phyloP scores from a whole-genome alignment of 2,329 filamentous ascomycete species.

The Diaporthe helianthi region DNA sequence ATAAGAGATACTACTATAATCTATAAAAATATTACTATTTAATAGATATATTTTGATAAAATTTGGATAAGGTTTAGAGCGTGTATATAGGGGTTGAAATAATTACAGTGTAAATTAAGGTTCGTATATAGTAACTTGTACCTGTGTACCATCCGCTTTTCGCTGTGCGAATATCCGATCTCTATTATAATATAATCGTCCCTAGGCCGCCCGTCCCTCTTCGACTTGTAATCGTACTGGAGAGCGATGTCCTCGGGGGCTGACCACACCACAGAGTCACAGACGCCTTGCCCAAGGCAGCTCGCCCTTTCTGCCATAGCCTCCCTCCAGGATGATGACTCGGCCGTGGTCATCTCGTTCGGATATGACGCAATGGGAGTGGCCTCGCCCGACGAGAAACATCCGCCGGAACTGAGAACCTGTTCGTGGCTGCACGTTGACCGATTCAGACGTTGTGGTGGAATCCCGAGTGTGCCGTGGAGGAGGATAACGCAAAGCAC shows the following conservation, averaged over 20 bases:
- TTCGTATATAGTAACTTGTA: too few species aligned
- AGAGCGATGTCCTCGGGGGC: background rate
- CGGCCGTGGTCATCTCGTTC: constrained; percentile 19
- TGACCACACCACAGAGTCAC: too few species aligned
- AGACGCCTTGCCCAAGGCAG: too few species aligned
- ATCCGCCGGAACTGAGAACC: background rate
- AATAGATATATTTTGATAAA: too few species aligned
- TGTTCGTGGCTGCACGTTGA: background rate
- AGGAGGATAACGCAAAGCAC: background rate
- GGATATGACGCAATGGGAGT: constrained; percentile 21
- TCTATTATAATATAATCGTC: too few species aligned
- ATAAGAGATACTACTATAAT: too few species aligned
- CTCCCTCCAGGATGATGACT: constrained; percentile 25
- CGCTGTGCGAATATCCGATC: too few species aligned
- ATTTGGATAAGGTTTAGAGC: too few species aligned
- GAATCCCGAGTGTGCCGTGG: background rate
- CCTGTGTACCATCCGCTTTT: too few species aligned
- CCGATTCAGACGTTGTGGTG: background rate
- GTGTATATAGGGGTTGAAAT: too few species aligned
- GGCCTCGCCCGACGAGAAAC: background rate
- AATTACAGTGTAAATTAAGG: too few species aligned
- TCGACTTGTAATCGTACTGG: background rate
- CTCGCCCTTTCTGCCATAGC: background rate
- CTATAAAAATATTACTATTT: too few species aligned
- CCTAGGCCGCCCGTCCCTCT: background rate